Conservation (phyloP, 768 basidiomycete genomes). For the Postia placenta region DNA sequence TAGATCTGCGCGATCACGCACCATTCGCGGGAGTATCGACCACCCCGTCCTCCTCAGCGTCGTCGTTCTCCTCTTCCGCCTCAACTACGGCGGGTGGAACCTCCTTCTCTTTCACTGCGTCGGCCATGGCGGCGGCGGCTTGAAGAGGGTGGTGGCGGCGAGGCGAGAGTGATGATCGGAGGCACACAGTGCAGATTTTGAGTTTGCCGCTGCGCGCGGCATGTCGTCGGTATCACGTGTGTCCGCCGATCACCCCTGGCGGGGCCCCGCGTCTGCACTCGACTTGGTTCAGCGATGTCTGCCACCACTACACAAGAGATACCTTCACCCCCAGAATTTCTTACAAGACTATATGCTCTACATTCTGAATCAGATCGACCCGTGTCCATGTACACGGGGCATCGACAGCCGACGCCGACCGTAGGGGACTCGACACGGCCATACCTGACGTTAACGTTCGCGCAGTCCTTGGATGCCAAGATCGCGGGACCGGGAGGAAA, state of each 20-base stretch:
- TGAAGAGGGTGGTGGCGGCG: not conserved
- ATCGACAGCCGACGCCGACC: constrained; percentile 6
- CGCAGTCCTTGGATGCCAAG: constrained; percentile 82
- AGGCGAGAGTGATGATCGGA: not conserved
- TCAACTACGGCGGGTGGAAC: constrained; percentile 16
- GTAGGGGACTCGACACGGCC: constrained; percentile 31
- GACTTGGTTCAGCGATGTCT: too few relatives aligned
- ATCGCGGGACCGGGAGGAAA: constrained; percentile 71
- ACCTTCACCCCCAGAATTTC: constrained; percentile 8
- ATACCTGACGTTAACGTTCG: constrained; percentile 76
- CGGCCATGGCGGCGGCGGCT: constrained; percentile 6
- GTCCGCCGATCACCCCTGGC: too few relatives aligned
- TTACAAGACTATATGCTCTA: constrained; percentile 11
- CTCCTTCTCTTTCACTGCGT: constrained; percentile 13
- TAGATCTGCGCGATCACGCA: constrained; percentile 5
- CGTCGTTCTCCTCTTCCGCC: constrained; percentile 21
- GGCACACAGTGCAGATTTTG: too few relatives aligned
- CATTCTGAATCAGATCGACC: not conserved
- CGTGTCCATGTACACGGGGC: constrained; percentile 12
- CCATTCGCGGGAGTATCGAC: constrained; percentile 17
- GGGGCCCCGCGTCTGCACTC: too few relatives aligned
- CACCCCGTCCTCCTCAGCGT: constrained; percentile 22
- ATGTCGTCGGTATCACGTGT: too few relatives aligned
- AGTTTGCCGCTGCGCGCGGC: too few relatives aligned
- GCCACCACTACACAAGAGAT: not conserved